Base-by-base conservation (phyloP, 2,329 filamentous ascomycete species). In the Apiospora rasikravindrae region DNA sequence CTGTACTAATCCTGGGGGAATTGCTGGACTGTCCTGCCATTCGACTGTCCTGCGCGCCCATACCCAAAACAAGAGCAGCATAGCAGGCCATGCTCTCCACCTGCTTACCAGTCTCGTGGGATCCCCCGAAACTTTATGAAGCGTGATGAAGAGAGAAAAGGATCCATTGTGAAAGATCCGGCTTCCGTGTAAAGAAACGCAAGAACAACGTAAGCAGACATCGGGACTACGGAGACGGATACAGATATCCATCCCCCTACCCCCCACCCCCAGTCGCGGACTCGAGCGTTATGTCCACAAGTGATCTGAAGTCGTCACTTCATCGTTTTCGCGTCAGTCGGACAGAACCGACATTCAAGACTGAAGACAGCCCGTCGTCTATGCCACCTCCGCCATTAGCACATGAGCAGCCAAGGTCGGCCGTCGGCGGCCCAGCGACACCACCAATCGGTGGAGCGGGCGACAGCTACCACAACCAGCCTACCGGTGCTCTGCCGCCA, bases 241-340 rank as follows among this genome's bases (percentile, higher is more conserved):
- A 64, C 57, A n/a, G 57, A 64, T 64, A 64, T n/a, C 49, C 57
- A 64, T n/a, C 49, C 57, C 57, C 33, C 10, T 33, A n/a, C 57
- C 57, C 53, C 26, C 53, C 29, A 64, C 33, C n/a, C 19, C 40
- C 57, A 13, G 24, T 13, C 53, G 14, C 53, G 33, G 57, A 64
- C 33, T 40, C 57, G 40, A 40, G 66, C 45, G 26, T 47, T 47
- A 68, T 68, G 66, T 68, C 66, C 66, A 47, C 66, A 68, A 68
- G 66, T 44, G 68, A 69, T 47, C 29, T 69, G 47, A 57, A 69
- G 68, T 53, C 68, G 68, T 57, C 68, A 40, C 68, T 69, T 57
- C 68, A 69, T 51, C 68, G 68, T 26, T 69, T 69, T 40, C 68
- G 68, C 47, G 68, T 69, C 47, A 51, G 68, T 69, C 68, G 47